phyloP scores from a whole-genome alignment of 768 basidiomycete species.

The Panaeolus papilionaceus region DNA sequence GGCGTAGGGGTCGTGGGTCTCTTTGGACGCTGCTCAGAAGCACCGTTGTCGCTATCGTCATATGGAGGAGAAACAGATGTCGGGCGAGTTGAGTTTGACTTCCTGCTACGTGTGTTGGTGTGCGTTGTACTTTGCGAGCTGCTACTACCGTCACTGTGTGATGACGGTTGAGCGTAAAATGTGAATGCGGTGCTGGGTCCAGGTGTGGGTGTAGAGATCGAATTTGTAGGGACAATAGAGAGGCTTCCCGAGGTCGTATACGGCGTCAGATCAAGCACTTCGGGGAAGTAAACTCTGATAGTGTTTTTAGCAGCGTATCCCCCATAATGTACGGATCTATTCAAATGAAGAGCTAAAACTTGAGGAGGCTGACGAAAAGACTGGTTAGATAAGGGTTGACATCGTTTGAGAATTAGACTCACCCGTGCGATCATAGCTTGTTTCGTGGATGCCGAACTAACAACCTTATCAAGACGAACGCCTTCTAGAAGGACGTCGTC shows the following conservation, averaged over 20 bases:
- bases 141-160: constrained; percentile 19
- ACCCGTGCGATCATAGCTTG: constrained; percentile 93
- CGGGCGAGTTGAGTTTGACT: constrained; percentile 6
- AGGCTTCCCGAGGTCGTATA: constrained; percentile 86
- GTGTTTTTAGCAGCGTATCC: constrained; percentile 88
- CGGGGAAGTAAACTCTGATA: constrained; percentile 81
- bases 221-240: constrained; percentile 68
- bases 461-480: constrained; percentile 78
- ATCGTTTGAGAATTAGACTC: constrained; percentile 34
- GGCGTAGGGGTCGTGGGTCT: constrained; percentile 64
- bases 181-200: constrained; percentile 32
- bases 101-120: not conserved
- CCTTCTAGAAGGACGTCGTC: constrained; percentile 73
- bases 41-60: constrained; percentile 21
- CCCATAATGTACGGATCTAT: constrained; percentile 81
- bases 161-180: constrained; percentile 15
- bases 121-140: constrained; percentile 6
- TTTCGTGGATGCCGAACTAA: constrained; percentile 80
- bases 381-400: constrained; percentile 9
- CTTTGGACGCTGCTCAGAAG: constrained; percentile 29
- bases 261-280: constrained; percentile 87
- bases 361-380: constrained; percentile 69
- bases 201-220: constrained; percentile 72
- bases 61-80: not conserved
- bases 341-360: constrained; percentile 88